Evolutionary conservation across 129 eudicot species (phyloP), one percentile per base, ranked within the genome.

Genomic region (Sambucus nigra): DNA sequence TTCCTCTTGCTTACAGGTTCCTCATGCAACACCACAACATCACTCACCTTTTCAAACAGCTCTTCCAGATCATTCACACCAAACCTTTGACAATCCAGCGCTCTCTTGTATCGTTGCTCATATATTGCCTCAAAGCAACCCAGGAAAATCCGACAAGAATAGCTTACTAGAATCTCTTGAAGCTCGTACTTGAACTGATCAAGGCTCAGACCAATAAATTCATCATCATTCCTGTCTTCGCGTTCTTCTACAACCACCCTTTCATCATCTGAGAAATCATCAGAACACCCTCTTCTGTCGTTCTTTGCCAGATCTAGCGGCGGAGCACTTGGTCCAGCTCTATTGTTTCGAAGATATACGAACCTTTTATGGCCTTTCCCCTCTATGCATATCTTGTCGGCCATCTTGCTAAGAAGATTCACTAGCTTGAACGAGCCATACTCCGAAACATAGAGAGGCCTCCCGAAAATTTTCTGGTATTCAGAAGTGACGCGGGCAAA

Each of bases 131-230:
- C 94, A 50, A 91, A 91, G 63, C 73, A 58, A 52, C 80, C 76
- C 12, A 91, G 46, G 46, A 72, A 82, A 35, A 91, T 63, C 58
- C 76, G 55, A 63, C 95, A 79, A 17, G 89, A 86, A 65, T 79
- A 91, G 54, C 99, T 82, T 66, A 91, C 99, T 1, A 91, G 51
- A 51, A 91, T 91, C 69, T 91, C 99, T 58, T 85, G 76, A 64
- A 91, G 84, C 77, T 91, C 95, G 16, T 69, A 73, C 65, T 66
- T 86, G 65, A 91, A 86, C 61, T 72, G 53, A 0, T 79, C 57
- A 25, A 86, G 71, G 51, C 72, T 64, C 35, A 69, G 73, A 31
- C 53, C 69, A 33, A 65, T 25, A 41, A 33, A 13, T 41, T 39
- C 80, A 55, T 47, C 65, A 63, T 53, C 68, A 32, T 59, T 69